These are phyloP conservation scores for Trichophyton benhamiae DNA, from an alignment of 2,329 filamentous ascomycete genomes.

Conservation along the genomic window DNA sequence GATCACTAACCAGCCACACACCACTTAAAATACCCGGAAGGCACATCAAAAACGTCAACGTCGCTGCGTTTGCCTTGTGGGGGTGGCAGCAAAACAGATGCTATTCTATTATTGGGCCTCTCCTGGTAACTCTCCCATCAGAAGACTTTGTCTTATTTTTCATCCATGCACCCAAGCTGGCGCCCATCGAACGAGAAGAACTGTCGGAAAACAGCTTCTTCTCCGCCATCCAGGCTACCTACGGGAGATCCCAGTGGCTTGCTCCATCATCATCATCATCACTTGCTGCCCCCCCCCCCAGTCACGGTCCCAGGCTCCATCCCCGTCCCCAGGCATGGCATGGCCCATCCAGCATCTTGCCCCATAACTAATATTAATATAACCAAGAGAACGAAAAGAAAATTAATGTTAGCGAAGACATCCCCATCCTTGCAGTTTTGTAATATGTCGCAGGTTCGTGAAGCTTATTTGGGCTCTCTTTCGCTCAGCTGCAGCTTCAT, in stretches of 20 bases:
- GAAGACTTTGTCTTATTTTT: no score
- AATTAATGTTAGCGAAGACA: background rate
- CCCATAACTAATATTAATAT: no score
- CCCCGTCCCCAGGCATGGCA: background rate
- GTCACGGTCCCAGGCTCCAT: background rate
- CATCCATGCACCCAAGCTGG: background rate
- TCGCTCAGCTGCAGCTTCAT: slow-evolving; percentile 2
- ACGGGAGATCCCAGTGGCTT: background rate
- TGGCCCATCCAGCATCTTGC: no score
- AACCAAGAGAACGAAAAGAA: no score
- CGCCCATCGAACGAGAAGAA: background rate
- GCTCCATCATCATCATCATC: background rate
- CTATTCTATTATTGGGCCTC: background rate
- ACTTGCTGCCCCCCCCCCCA: no score
- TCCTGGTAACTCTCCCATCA: background rate
- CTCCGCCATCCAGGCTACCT: background rate
- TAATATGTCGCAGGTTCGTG: background rate
- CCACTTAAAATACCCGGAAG: background rate
- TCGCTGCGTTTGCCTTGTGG: background rate
- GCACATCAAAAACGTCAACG: background rate
- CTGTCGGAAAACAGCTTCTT: background rate
- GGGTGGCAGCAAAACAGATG: background rate
- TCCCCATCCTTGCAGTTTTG: background rate
- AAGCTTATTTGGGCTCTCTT: slow-evolving; percentile 2
- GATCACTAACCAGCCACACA: background rate